Percentiles rank a stretch among this genome's conserved stretches.
phyloP scores from a whole-genome alignment of 345 rosid genomes.

The Hirschfeldia incana region DNA sequence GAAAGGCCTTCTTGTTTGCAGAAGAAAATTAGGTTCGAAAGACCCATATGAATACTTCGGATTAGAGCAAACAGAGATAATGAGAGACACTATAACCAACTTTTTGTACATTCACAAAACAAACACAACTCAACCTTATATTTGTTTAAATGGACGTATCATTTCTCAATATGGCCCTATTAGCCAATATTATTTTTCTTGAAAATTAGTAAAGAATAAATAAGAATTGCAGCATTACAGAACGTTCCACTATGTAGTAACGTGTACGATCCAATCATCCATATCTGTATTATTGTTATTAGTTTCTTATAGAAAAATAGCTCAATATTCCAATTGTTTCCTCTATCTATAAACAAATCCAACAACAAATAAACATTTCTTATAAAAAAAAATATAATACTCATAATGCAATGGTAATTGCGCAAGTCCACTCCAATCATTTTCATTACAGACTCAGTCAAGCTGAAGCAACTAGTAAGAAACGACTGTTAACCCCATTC shows the following conservation, averaged over 20 bases:
- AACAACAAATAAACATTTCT: conserved; percentile 39
- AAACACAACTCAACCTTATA: background rate
- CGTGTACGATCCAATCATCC: conserved; percentile 40
- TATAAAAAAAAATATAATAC: background rate
- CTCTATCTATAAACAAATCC: conserved; percentile 37
- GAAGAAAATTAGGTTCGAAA: background rate
- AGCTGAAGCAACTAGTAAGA: conserved; percentile 25
- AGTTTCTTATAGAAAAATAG: background rate
- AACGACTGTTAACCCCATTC: conserved; percentile 25
- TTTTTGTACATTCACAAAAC: background rate
- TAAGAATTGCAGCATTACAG: conserved; percentile 8
- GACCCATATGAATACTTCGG: background rate
- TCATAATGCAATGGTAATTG: conserved; percentile 20
- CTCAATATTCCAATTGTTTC: conserved; percentile 26
- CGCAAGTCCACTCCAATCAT: conserved; percentile 43
- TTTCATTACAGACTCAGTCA: conserved; percentile 40
- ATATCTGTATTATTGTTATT: conserved; percentile 14
- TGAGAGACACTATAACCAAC: background rate
- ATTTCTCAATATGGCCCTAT: no score
- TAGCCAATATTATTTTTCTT: no score
- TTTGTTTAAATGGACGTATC: no score
- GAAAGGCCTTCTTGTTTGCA: background rate
- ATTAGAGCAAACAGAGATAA: background rate
- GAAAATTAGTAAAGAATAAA: background rate
- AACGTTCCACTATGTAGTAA: conserved; percentile 32